Conservation (phyloP, 2,329 filamentous ascomycete species). For the Septoria petroselini region DNA sequence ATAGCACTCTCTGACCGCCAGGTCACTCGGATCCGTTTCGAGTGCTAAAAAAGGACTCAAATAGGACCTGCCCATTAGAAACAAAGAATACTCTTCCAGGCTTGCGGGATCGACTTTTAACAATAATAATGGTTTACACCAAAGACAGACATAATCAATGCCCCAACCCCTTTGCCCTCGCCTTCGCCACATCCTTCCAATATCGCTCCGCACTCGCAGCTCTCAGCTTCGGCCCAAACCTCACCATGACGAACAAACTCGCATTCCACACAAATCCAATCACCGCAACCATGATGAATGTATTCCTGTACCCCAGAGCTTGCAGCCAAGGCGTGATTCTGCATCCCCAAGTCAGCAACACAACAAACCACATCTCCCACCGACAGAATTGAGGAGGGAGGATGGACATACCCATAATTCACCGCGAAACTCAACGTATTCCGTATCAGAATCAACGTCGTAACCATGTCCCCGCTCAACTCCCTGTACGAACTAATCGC, state of each 20-base stretch:
- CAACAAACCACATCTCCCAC: not conserved
- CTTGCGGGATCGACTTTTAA: too few relatives aligned
- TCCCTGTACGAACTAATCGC: conserved; percentile 46
- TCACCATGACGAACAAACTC: conserved; percentile 22
- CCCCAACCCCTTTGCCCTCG: conserved; percentile 20
- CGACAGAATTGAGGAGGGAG: not conserved
- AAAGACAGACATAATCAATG: conserved; percentile 10
- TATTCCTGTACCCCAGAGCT: conserved; percentile 22
- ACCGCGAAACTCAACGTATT: conserved; percentile 51
- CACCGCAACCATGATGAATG: conserved; percentile 26
- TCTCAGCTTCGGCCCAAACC: conserved; percentile 17
- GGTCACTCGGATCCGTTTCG: too few relatives aligned
- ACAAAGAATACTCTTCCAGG: too few relatives aligned
- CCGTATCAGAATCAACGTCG: conserved; percentile 47
- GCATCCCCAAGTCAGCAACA: not conserved
- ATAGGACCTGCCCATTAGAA: too few relatives aligned
- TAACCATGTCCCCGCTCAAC: conserved; percentile 45
- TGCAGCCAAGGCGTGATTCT: conserved; percentile 24
- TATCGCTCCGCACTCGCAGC: conserved; percentile 21
- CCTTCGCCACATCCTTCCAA: conserved; percentile 24
- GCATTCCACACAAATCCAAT: conserved; percentile 25
- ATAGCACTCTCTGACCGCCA: too few relatives aligned
- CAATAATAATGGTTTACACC: too few relatives aligned
- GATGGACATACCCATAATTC: conserved; percentile 42
- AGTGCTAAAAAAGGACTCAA: too few relatives aligned